These are phyloP conservation scores for Scutellaria minor DNA, from an alignment of 257 asterid species.

Conservation along the genomic window DNA sequence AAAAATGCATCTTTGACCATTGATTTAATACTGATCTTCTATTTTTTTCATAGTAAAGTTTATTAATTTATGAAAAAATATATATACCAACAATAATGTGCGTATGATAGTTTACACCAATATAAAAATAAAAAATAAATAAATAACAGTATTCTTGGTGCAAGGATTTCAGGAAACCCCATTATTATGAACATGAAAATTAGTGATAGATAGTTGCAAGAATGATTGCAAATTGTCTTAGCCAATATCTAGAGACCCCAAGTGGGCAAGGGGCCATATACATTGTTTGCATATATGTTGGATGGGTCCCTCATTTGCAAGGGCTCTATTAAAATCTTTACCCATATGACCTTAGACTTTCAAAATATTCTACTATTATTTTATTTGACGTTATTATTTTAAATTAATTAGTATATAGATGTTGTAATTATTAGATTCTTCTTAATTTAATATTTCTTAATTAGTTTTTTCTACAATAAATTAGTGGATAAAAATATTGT, in stretches of 20 bases:
- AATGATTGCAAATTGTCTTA: conserved; percentile 18
- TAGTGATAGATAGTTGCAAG: neutral
- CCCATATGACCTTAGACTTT: no score
- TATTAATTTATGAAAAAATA: no score
- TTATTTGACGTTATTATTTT: no score
- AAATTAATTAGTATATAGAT: neutral
- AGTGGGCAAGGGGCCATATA: no score
- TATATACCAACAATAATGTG: no score
- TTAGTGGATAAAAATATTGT: no score
- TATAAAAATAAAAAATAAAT: no score
- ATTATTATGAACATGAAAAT: conserved; percentile 4
- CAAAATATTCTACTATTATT: no score
- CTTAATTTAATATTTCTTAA: neutral
- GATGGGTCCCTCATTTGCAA: neutral
- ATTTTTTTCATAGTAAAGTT: no score
- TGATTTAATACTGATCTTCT: no score
- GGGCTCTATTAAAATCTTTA: neutral
- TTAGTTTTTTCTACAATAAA: neutral
- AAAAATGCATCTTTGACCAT: no score
- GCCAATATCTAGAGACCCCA: neutral
- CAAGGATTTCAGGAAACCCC: neutral
- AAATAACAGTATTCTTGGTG: neutral
- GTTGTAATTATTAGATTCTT: conserved; percentile 1
- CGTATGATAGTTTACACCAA: no score
- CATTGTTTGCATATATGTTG: neutral